A percentile compares a stretch with the other conserved stretches of the same genome.
Evolutionary conservation across 495 filamentous ascomycete species (phyloP).

Genomic region (Penicillium herquei): DNA sequence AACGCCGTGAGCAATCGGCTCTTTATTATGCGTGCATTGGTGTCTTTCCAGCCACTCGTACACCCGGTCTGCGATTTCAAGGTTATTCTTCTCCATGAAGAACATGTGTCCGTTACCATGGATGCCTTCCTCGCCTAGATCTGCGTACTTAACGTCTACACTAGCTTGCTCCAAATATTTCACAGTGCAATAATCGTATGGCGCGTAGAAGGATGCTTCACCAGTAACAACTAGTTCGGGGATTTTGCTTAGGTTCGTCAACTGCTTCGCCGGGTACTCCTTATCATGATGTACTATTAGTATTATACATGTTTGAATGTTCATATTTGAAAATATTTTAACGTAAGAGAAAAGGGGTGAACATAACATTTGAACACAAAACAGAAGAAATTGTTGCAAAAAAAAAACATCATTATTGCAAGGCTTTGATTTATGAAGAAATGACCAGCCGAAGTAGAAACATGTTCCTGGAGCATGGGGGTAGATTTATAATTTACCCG

Average conservation of each 20-base stretch:
- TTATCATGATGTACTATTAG: slow-evolving; percentile 50
- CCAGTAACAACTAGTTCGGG: slow-evolving; percentile 49
- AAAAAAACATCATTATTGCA: no score
- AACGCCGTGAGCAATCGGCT: no score
- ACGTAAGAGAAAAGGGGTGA: no score
- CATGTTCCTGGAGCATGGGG: no score
- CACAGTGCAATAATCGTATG: slow-evolving; percentile 57
- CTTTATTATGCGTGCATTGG: no score
- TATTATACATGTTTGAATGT: no score
- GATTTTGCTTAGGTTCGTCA: slow-evolving; percentile 47
- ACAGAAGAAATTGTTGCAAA: no score
- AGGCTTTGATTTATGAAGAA: no score
- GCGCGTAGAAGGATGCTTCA: slow-evolving; percentile 54
- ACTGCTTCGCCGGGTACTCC: slow-evolving; percentile 42
- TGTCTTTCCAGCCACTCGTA: slow-evolving; percentile 37
- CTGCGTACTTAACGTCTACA: slow-evolving; percentile 41
- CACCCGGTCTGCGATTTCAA: slow-evolving; percentile 42
- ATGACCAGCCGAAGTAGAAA: no score
- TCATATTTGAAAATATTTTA: no score
- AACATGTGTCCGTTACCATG: slow-evolving; percentile 59
- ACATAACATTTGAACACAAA: no score
- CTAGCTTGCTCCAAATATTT: slow-evolving; percentile 56
- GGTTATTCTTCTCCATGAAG: slow-evolving; percentile 61
- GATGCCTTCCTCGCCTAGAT: slow-evolving; percentile 46
- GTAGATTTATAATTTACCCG: background rate